phyloP scores from a whole-genome alignment of 2,329 filamentous ascomycete species.

The Aspergillus sp. region DNA sequence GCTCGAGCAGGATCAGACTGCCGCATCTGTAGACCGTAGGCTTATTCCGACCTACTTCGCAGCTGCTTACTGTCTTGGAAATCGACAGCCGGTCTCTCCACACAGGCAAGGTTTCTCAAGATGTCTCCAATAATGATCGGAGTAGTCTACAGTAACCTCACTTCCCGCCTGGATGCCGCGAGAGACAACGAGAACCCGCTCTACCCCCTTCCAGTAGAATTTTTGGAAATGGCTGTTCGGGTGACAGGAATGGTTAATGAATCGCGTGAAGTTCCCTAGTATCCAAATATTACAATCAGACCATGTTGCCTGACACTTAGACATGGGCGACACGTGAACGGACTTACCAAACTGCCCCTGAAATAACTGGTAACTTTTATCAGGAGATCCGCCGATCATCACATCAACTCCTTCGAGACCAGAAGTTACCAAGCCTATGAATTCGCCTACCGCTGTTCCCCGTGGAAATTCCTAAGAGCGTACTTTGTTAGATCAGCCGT shows the following conservation, averaged over 20 bases:
- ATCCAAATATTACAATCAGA: no score
- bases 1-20: no score
- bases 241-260: constrained; percentile 61
- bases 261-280: constrained; percentile 48
- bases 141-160: constrained; percentile 61
- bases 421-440: constrained; percentile 56
- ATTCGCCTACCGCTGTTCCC: constrained; percentile 56
- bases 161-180: constrained; percentile 54
- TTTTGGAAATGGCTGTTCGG: constrained; percentile 58
- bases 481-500: no score
- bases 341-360: constrained; percentile 54
- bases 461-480: constrained; percentile 20
- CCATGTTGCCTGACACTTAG: no score
- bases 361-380: constrained; percentile 55
- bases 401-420: constrained; percentile 55
- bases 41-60: no score
- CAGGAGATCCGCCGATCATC: constrained; percentile 49
- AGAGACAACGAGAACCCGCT: constrained; percentile 57
- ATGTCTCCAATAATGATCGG: constrained; percentile 57
- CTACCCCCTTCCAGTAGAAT: constrained; percentile 58
- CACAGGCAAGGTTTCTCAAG: constrained; percentile 58
- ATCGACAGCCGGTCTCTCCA: constrained; percentile 51
- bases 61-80: not conserved
- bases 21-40: no score
- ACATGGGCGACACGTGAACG: no score